Percentiles rank a stretch among this genome's conserved stretches.
Evolutionary conservation across 1,284 basidiomycete species (phyloP).

Genomic region (Heterobasidion annosum): DNA sequence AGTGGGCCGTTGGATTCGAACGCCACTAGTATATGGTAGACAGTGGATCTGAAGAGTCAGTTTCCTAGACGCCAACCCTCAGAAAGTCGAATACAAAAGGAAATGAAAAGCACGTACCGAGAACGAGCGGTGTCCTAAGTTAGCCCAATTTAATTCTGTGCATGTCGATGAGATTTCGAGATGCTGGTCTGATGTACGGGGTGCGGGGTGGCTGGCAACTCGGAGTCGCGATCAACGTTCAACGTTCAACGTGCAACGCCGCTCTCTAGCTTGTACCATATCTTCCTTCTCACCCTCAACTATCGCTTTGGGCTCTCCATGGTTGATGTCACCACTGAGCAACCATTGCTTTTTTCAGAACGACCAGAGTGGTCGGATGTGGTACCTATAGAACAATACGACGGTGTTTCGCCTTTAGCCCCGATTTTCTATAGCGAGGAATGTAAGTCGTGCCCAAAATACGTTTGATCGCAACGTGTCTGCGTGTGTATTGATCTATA

Average conservation of each 20-base stretch:
- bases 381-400: conserved; percentile 73
- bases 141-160: too few species aligned
- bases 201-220: too few species aligned
- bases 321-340: background rate
- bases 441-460: conserved; percentile 49
- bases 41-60: conserved; percentile 1
- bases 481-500: too few species aligned
- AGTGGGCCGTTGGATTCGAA: conserved; percentile 17
- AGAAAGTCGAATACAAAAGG: conserved; percentile 1
- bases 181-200: too few species aligned
- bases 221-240: too few species aligned
- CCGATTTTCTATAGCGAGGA: conserved; percentile 83
- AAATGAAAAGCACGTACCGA: conserved; percentile 7
- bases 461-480: background rate
- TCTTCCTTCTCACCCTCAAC: too few species aligned
- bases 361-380: conserved; percentile 76
- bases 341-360: conserved; percentile 30
- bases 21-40: conserved; percentile 15
- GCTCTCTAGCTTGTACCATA: too few species aligned
- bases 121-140: background rate
- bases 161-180: too few species aligned
- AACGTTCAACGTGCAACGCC: too few species aligned
- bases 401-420: conserved; percentile 68
- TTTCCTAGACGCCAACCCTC: conserved; percentile 1
- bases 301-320: too few species aligned